Conservation (phyloP, 306 rosid species). For the Abrus pulchellus region DNA sequence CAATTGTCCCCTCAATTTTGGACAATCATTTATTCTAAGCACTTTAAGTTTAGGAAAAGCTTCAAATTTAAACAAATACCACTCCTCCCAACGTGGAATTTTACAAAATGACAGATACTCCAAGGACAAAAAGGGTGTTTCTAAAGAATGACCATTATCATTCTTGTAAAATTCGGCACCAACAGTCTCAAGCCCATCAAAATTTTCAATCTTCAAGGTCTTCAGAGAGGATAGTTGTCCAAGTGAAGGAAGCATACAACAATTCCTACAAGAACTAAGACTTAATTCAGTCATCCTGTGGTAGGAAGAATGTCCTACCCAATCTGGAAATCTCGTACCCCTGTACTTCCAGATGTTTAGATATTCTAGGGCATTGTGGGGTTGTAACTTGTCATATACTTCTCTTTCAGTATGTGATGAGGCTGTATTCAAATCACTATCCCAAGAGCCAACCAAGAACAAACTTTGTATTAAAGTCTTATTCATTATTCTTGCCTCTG, state of each 20-base stretch:
- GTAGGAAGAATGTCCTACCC: no score
- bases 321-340: slow-evolving; percentile 6
- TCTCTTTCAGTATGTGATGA: neutral
- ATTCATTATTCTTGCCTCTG: neutral
- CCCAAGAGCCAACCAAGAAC: neutral
- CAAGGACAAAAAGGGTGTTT: slow-evolving; percentile 12
- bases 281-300: no score
- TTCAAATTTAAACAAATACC: neutral
- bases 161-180: neutral
- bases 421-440: neutral
- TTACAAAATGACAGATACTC: accelerated
- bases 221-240: no score
- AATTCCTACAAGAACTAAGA: no score
- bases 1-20: no score
- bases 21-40: neutral
- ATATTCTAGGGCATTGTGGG: neutral
- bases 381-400: slow-evolving; percentile 13
- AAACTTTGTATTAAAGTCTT: neutral
- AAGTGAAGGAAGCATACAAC: no score
- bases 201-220: no score
- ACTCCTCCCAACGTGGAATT: neutral
- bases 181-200: no score
- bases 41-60: slow-evolving; percentile 15
- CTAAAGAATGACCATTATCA: neutral
- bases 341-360: neutral